Conservation (phyloP, 495 filamentous ascomycete species). For the Aspergillus ostianus region DNA sequence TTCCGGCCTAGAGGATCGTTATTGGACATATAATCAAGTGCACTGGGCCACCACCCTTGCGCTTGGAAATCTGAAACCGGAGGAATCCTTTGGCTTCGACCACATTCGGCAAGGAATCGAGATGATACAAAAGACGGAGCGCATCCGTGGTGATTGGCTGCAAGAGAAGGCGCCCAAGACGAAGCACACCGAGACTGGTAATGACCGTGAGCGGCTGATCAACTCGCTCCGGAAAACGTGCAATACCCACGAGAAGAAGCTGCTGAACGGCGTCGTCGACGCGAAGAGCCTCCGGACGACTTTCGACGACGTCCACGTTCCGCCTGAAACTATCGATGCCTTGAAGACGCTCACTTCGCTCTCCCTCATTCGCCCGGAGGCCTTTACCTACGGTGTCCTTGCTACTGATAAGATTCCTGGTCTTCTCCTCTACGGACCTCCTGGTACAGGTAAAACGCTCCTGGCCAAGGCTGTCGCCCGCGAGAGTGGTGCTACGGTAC, state of each 20-base stretch:
- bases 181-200: constrained; percentile 23
- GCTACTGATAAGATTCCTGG: constrained; percentile 89
- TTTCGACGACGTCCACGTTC: constrained; percentile 80
- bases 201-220: constrained; percentile 36
- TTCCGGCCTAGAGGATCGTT: constrained; percentile 49
- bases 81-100: constrained; percentile 37
- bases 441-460: constrained; percentile 93
- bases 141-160: constrained; percentile 37
- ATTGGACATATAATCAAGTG: constrained; percentile 59
- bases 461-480: constrained; percentile 95
- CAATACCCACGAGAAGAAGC: constrained; percentile 75
- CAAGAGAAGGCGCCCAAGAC: constrained; percentile 33
- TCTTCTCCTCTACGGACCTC: constrained; percentile 88
- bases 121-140: constrained; percentile 38
- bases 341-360: constrained; percentile 87
- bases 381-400: constrained; percentile 93
- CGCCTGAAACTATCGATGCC: constrained; percentile 79
- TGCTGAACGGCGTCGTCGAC: constrained; percentile 79
- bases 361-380: constrained; percentile 84
- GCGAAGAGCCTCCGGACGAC: constrained; percentile 78
- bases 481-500: constrained; percentile 83
- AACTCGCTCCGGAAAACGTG: constrained; percentile 51
- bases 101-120: constrained; percentile 40
- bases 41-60: constrained; percentile 61
- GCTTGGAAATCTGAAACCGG: constrained; percentile 51